Evolutionary conservation across 768 basidiomycete species (phyloP).

Genomic region (Tricholomella constricta): DNA sequence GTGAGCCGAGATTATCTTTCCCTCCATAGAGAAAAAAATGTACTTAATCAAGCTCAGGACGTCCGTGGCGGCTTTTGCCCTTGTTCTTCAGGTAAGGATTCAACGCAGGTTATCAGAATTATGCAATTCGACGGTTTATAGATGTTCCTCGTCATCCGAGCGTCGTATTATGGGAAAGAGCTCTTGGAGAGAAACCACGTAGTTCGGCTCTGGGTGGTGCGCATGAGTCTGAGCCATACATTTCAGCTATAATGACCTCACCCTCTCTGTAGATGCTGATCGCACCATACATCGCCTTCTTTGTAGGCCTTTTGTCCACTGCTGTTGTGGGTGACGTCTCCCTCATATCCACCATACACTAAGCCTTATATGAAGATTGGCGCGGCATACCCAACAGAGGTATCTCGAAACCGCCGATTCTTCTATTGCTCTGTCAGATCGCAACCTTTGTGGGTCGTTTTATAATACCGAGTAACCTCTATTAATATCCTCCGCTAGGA

Average conservation of each 20-base stretch:
- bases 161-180: conserved; percentile 34
- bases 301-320: conserved; percentile 39
- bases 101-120: background rate
- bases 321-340: conserved; percentile 36
- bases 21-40: background rate
- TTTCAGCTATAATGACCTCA: background rate
- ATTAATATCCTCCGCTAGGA: conserved; percentile 27
- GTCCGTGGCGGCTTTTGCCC: conserved; percentile 41
- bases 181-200: conserved; percentile 35
- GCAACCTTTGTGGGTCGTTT: conserved; percentile 32
- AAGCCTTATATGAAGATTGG: conserved; percentile 33
- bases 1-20: conserved; percentile 27
- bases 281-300: conserved; percentile 42
- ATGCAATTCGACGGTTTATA: conserved; percentile 12
- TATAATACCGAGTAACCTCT: background rate
- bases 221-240: conserved; percentile 6
- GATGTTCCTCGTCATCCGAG: conserved; percentile 47
- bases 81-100: conserved; percentile 42
- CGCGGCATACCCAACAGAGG: conserved; percentile 31
- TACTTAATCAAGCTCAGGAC: conserved; percentile 28
- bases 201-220: conserved; percentile 39
- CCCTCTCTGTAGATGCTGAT: conserved; percentile 37
- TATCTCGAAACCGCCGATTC: conserved; percentile 50
- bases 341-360: background rate
- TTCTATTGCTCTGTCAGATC: conserved; percentile 53